A percentile compares a stretch with the other conserved stretches of the same genome.
These are phyloP conservation scores for Plasmodium gallinaceum DNA, from an alignment of 169 alveolate genomes.

Conservation along the genomic window DNA sequence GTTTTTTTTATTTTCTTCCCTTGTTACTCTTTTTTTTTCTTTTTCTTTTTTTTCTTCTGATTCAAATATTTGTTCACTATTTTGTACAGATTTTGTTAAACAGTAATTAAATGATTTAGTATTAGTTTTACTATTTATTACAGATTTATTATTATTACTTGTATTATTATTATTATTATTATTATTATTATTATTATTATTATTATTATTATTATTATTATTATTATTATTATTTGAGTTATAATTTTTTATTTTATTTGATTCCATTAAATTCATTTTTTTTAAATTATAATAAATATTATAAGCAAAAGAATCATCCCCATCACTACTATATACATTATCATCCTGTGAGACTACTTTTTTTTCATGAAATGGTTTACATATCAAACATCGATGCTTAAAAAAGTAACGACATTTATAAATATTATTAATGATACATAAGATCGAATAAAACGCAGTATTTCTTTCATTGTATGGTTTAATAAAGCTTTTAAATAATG, in stretches of 20 bases:
- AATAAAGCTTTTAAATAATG: slow-evolving; percentile 70
- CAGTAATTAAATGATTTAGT: background rate
- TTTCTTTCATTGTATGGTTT: slow-evolving; percentile 70
- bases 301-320: slow-evolving; percentile 9
- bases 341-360: background rate
- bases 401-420: slow-evolving; percentile 65
- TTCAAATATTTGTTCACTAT: background rate
- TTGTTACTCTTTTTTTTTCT: slow-evolving; percentile 7
- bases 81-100: background rate
- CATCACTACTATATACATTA: slow-evolving; percentile 21
- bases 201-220: too few relatives aligned
- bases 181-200: too few relatives aligned
- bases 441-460: slow-evolving; percentile 60
- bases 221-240: background rate
- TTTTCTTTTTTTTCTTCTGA: slow-evolving; percentile 15
- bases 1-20: background rate
- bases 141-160: background rate
- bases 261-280: slow-evolving; percentile 22
- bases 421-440: slow-evolving; percentile 70
- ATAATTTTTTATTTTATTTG: slow-evolving; percentile 9
- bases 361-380: slow-evolving; percentile 43
- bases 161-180: slow-evolving; percentile 2
- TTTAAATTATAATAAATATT: slow-evolving; percentile 40
- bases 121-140: background rate
- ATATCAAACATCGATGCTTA: slow-evolving; percentile 70